Evolutionary conservation across 106 monocot species (phyloP), one percentile per base, ranked within the genome.

Genomic region (Chionographis japonica): DNA sequence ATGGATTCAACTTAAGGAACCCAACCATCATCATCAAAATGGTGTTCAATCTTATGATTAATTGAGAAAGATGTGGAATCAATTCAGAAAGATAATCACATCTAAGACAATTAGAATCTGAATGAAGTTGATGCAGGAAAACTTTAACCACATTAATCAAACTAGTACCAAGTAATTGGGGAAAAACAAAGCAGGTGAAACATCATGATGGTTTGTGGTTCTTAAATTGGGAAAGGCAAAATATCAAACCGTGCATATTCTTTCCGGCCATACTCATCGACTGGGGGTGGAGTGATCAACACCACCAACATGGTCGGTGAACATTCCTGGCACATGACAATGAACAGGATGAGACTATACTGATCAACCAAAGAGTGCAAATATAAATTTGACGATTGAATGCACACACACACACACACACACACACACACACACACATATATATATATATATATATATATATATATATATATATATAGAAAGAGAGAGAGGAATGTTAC

Each of bases 251-350:
- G 73, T 65, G 95, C 95, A 87, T 74, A 88, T 74, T 81, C 78
- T 71, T 74, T 78, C 16, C 95, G 72, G n/a, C 95, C 92, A 69
- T 82, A 40, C 84, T 97, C 95, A 80, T 97, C 95, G 61, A 97
- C 80, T 20, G 95, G 95, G 12, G 91, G 95, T 27, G 95, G 92
- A 65, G 95, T 84, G 39, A 97, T 86, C n/a, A 97, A 66, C 40
- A 97, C 78, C 12, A 92, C 72, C 62, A 89, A 39, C 75, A 87
- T 89, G 46, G 67, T 68, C 40, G 75, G 69, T 14, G 80, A 97
- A 62, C 72, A 78, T 70, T 83, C 79, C 95, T 97, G 75, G 2
- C 60, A 83, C 3, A 68, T 57, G 16, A 52, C 7, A 65, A 77
- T 35, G 17, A 12, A 69, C 36, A 40, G 67, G 49, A 67, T 63